Evolutionary conservation across 2,329 filamentous ascomycete species (phyloP).

Genomic region (Colletotrichum tropicale): DNA sequence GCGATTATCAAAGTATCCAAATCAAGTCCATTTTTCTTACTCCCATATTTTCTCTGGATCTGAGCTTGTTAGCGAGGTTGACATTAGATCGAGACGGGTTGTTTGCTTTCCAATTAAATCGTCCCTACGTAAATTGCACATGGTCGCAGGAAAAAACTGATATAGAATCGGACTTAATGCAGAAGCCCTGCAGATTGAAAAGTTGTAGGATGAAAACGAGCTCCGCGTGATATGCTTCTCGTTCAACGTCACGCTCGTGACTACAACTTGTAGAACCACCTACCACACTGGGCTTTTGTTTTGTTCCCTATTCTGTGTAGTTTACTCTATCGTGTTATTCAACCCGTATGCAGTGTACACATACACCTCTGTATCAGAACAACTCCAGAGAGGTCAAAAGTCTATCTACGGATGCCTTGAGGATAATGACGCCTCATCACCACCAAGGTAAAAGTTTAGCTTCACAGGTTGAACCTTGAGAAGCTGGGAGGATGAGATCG

Average conservation of each 20-base stretch:
- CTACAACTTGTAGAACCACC: not conserved
- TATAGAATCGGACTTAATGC: accelerated
- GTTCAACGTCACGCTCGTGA: not conserved
- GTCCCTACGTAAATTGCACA: not conserved
- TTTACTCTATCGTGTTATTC: too few relatives aligned
- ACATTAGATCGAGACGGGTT: not conserved
- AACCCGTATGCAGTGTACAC: too few relatives aligned
- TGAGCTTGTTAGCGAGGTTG: not conserved
- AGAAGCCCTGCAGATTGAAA: not conserved
- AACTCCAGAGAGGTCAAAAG: too few relatives aligned
- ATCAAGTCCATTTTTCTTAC: not conserved
- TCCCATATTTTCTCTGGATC: not conserved
- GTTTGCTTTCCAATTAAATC: not conserved
- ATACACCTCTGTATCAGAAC: too few relatives aligned
- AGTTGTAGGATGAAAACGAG: not conserved
- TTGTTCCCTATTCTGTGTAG: too few relatives aligned
- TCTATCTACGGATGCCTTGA: too few relatives aligned
- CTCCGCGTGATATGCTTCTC: not conserved
- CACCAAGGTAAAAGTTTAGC: too few relatives aligned
- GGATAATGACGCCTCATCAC: too few relatives aligned
- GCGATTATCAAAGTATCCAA: not conserved
- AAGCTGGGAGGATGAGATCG: too few relatives aligned
- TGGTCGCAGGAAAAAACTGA: not conserved
- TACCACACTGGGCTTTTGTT: too few relatives aligned
- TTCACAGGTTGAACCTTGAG: too few relatives aligned